Percentiles rank a stretch among this genome's conserved stretches.
Evolutionary conservation across 371 early-diverging fungal species (phyloP).

Genomic region (Nematocida homosporus): DNA sequence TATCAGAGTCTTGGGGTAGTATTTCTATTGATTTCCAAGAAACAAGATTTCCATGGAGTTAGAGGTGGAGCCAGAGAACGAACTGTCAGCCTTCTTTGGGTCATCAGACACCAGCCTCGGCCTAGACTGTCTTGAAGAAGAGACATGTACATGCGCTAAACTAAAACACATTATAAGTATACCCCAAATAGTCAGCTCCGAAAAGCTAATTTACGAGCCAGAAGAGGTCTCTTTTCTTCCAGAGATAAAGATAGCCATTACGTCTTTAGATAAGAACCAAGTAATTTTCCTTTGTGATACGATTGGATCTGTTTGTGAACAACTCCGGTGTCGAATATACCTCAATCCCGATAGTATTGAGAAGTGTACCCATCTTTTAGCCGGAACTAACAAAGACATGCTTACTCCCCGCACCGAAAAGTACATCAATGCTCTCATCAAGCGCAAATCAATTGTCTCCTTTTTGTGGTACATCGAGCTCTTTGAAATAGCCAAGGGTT

Average conservation of each 20-base stretch:
- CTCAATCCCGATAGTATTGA: constrained; percentile 1
- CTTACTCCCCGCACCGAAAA: constrained; percentile 36
- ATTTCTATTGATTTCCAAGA: too few relatives aligned
- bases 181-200: background rate
- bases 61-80: too few relatives aligned
- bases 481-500: constrained; percentile 19
- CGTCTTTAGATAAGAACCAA: constrained; percentile 6
- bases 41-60: too few relatives aligned
- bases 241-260: constrained; percentile 3
- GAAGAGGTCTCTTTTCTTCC: background rate
- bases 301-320: background rate
- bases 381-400: background rate
- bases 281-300: constrained; percentile 21
- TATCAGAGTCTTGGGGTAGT: too few relatives aligned
- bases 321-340: constrained; percentile 5
- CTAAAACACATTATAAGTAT: too few relatives aligned
- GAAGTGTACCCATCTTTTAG: constrained; percentile 12
- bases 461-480: constrained; percentile 48
- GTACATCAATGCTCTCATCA: background rate
- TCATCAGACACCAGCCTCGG: too few relatives aligned
- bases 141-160: too few relatives aligned
- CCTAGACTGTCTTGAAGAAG: too few relatives aligned
- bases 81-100: too few relatives aligned
- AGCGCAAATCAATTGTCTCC: constrained; percentile 26
- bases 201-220: background rate